Evolutionary conservation across 2,329 filamentous ascomycete genomes (phyloP), one percentile per base, ranked within the genome.

Genomic region (Cercospora nicotianae): DNA sequence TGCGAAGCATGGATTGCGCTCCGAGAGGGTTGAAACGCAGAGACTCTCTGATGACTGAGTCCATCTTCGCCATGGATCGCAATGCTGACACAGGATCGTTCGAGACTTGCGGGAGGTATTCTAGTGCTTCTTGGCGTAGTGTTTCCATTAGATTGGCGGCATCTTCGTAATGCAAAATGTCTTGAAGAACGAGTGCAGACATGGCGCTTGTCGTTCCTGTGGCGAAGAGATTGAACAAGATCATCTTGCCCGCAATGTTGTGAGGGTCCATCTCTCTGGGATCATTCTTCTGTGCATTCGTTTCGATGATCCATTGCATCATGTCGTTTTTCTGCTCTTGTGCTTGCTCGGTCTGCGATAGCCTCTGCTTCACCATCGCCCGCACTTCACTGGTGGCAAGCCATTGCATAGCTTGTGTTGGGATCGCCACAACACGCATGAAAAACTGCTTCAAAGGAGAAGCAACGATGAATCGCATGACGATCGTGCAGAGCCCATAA

Each of bases 31-130:
- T 42, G 6, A 66, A 65, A 1, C 75, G 72, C 33, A 76, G 55
- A 3, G 68, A 68, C 64, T 77, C 76, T 30, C 75, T 72, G 55
- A 77, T 72, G 8, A 72, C 65, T 10, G 71, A 73, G 48, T 75
- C 74, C 3, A 70, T 63, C 10, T 51, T 51, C 20, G 45, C 26
- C 45, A 51, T 51, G 45, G 45, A 51, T 2, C 45, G 45, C 45
- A 51, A 13, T 13, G 45, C 45, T 4, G 45, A 16, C 12, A 23
- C 20, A 6, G 45, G 45, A 51, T 51, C 20, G 45, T 51, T 4
- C 1, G 20, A 10, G 12, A 26, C 18, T 51, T 26, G 45, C 0
- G 45, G 45, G 10, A 51, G 45, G 6, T 13, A 26, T 51, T 51
- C 20, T 2, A 51, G 45, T 2, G 45, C 45, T 51, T 51, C 45